Conservation (phyloP, 192 early-diverging fungal genomes). For the Lunasporangiospora selenospora region DNA sequence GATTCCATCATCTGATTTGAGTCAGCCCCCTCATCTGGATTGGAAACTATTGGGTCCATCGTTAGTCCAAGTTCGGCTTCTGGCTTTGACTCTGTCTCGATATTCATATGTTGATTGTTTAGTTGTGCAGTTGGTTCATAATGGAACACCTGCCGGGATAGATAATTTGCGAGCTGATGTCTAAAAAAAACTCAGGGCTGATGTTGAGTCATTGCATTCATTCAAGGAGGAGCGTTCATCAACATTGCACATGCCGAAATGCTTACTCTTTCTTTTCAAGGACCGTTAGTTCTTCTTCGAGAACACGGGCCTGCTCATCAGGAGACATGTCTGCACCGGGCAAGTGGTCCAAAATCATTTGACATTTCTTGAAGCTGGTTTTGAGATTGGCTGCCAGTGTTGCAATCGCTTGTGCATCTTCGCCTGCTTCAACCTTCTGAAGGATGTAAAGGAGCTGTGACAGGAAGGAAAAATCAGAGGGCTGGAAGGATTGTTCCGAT, state of each 20-base stretch:
- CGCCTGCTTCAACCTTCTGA: conserved; percentile 32
- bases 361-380: conserved; percentile 46
- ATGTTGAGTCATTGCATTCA: too few relatives aligned
- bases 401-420: conserved; percentile 41
- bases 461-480: conserved; percentile 47
- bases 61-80: too few relatives aligned
- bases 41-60: too few relatives aligned
- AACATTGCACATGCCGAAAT: too few relatives aligned
- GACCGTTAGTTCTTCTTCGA: conserved; percentile 32
- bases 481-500: conserved; percentile 35
- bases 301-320: conserved; percentile 32
- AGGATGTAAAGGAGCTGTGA: conserved; percentile 39
- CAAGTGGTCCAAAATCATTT: conserved; percentile 48
- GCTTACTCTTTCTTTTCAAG: conserved; percentile 37
- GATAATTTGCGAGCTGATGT: conserved; percentile 20
- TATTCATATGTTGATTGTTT: too few relatives aligned
- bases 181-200: too few relatives aligned
- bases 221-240: too few relatives aligned
- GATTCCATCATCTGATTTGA: too few relatives aligned
- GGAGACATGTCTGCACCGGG: conserved; percentile 49
- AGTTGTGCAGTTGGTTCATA: background rate
- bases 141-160: conserved; percentile 31
- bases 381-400: conserved; percentile 33
- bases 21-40: too few relatives aligned
- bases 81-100: too few relatives aligned